Evolutionary conservation across 805 yeast species (phyloP).

Genomic region (Candida tammaniensis): DNA sequence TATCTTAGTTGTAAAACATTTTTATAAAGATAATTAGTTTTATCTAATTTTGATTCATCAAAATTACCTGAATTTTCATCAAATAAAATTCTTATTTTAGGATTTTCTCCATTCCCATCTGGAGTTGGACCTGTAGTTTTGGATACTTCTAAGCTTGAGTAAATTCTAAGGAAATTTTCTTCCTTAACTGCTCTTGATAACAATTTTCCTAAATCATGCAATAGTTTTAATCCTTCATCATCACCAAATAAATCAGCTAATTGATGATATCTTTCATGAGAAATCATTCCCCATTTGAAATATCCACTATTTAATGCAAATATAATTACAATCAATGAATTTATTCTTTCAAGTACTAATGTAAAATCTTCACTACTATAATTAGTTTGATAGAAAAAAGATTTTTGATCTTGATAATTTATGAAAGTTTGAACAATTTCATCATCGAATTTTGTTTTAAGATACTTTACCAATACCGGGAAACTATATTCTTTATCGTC

Average conservation of each 20-base stretch:
- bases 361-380: slow-evolving; percentile 27
- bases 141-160: slow-evolving; percentile 47
- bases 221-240: slow-evolving; percentile 37
- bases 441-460: slow-evolving; percentile 24
- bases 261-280: slow-evolving; percentile 43
- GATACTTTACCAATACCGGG: slow-evolving; percentile 31
- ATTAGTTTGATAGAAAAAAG: slow-evolving; percentile 34
- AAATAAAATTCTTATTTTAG: slow-evolving; percentile 43
- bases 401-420: slow-evolving; percentile 22
- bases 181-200: slow-evolving; percentile 53
- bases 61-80: slow-evolving; percentile 32
- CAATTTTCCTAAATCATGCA: slow-evolving; percentile 44
- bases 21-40: slow-evolving; percentile 52
- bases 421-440: slow-evolving; percentile 29
- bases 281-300: slow-evolving; percentile 50
- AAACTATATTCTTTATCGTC: slow-evolving; percentile 50
- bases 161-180: slow-evolving; percentile 50
- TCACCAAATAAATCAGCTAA: slow-evolving; percentile 40
- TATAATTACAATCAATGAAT: slow-evolving; percentile 42
- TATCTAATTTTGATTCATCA: slow-evolving; percentile 33
- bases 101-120: slow-evolving; percentile 23
- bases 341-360: slow-evolving; percentile 30
- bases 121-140: slow-evolving; percentile 40
- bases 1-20: slow-evolving; percentile 58
- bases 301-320: slow-evolving; percentile 55